phyloP scores from a whole-genome alignment of 371 early-diverging fungal species.

The Syncephalastrum contaminatum region DNA sequence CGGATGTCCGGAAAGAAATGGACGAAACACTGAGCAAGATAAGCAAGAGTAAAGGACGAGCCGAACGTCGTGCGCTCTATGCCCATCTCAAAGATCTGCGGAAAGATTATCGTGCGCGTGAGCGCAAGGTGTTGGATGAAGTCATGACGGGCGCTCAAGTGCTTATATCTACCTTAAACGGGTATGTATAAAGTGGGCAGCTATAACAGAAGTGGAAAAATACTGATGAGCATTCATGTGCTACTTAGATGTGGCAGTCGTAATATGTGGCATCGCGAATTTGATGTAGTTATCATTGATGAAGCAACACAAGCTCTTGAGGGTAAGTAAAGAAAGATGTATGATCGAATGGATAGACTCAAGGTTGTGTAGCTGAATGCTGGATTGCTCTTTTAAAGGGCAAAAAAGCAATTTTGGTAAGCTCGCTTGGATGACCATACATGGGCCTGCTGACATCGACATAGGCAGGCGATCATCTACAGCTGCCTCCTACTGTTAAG shows the following conservation, averaged over 20 bases:
- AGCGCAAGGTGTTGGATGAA: slow-evolving; percentile 66
- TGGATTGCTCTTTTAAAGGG: slow-evolving; percentile 88
- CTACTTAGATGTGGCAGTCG: slow-evolving; percentile 50
- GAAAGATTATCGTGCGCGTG: slow-evolving; percentile 71
- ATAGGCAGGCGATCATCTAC: slow-evolving; percentile 92
- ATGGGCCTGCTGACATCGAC: neutral
- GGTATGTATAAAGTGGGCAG: slow-evolving; percentile 20
- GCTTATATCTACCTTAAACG: slow-evolving; percentile 63
- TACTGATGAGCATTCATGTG: neutral
- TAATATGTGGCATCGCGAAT: slow-evolving; percentile 59
- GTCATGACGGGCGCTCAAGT: slow-evolving; percentile 64
- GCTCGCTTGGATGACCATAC: neutral
- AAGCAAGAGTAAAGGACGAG: slow-evolving; percentile 60
- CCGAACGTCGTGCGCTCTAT: slow-evolving; percentile 70
- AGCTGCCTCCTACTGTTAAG: slow-evolving; percentile 86
- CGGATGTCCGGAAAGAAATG: slow-evolving; percentile 80
- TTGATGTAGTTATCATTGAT: slow-evolving; percentile 94
- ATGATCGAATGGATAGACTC: neutral
- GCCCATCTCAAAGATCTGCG: slow-evolving; percentile 70
- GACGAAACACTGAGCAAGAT: slow-evolving; percentile 66
- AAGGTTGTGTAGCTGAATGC: slow-evolving; percentile 61
- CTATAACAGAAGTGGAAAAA: neutral
- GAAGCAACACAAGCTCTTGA: slow-evolving; percentile 92
- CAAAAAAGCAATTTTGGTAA: slow-evolving; percentile 73
- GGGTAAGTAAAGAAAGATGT: slow-evolving; percentile 24